Evolutionary conservation across 2,329 filamentous ascomycete genomes (phyloP).

Genomic region (Neurospora crassa): DNA sequence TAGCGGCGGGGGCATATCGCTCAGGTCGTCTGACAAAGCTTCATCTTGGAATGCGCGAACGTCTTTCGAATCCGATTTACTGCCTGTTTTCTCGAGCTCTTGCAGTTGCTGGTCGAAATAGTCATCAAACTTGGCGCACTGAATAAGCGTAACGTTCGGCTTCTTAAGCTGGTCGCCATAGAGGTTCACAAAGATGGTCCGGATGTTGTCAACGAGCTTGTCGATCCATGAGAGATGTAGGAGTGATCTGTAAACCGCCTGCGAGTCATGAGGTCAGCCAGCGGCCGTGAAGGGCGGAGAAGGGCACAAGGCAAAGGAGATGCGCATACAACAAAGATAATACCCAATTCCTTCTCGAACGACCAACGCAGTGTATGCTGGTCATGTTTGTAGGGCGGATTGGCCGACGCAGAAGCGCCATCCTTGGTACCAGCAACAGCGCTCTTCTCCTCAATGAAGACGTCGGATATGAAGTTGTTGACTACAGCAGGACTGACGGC

Average conservation of each 20-base stretch:
- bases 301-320: neutral
- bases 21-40: constrained; percentile 24
- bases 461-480: constrained; percentile 90
- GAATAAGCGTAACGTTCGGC: constrained; percentile 65
- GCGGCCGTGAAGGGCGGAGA: neutral
- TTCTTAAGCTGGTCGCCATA: constrained; percentile 83
- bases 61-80: constrained; percentile 17
- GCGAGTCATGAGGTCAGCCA: constrained; percentile 11
- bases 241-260: constrained; percentile 95
- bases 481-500: constrained; percentile 73
- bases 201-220: constrained; percentile 90
- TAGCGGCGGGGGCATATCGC: constrained; percentile 29
- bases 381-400: constrained; percentile 76
- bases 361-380: constrained; percentile 95
- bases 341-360: constrained; percentile 78
- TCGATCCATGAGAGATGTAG: constrained; percentile 96
- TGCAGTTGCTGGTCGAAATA: constrained; percentile 92
- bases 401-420: constrained; percentile 47
- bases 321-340: constrained; percentile 86
- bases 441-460: constrained; percentile 92
- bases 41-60: constrained; percentile 24
- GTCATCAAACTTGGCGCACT: constrained; percentile 73
- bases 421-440: constrained; percentile 52
- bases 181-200: constrained; percentile 80
- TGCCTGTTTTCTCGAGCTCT: constrained; percentile 59